phyloP scores from a whole-genome alignment of 2,329 filamentous ascomycete genomes.

The Penicillium sp. region DNA sequence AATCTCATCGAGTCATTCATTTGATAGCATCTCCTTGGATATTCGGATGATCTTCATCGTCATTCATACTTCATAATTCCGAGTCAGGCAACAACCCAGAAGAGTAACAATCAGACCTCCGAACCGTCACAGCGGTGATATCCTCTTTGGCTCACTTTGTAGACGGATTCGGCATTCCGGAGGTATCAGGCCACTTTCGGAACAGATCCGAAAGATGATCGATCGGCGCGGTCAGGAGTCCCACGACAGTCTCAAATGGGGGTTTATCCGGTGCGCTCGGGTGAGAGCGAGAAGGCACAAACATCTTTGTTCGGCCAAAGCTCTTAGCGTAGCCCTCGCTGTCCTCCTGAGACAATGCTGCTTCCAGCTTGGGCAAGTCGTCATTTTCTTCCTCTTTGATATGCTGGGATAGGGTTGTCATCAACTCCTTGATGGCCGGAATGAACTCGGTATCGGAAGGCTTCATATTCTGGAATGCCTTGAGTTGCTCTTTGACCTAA shows the following conservation, averaged over 20 bases:
- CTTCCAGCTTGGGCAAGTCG: slow-evolving; percentile 49
- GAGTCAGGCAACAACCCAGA: too few relatives aligned
- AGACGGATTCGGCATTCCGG: slow-evolving; percentile 16
- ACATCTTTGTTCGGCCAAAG: slow-evolving; percentile 52
- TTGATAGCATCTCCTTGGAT: too few relatives aligned
- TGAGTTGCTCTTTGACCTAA: slow-evolving; percentile 50
- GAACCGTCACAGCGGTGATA: too few relatives aligned
- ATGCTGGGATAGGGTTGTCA: slow-evolving; percentile 43
- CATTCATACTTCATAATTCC: too few relatives aligned
- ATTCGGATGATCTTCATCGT: too few relatives aligned
- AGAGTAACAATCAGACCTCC: too few relatives aligned
- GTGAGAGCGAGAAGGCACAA: slow-evolving; percentile 51
- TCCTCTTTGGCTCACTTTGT: slow-evolving; percentile 1
- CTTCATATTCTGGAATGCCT: slow-evolving; percentile 47
- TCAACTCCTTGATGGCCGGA: slow-evolving; percentile 42
- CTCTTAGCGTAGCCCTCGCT: slow-evolving; percentile 38
- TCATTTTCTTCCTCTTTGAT: slow-evolving; percentile 50
- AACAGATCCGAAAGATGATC: slow-evolving; percentile 56
- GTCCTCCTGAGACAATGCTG: slow-evolving; percentile 32
- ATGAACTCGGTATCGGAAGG: slow-evolving; percentile 41
- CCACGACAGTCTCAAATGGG: slow-evolving; percentile 54
- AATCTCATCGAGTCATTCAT: too few relatives aligned
- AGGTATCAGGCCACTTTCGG: slow-evolving; percentile 43
- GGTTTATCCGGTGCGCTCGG: slow-evolving; percentile 50
- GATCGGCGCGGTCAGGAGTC: slow-evolving; percentile 54